These are phyloP conservation scores for Apiotrichum laibachii DNA, from an alignment of 1,284 basidiomycete species.

Conservation along the genomic window DNA sequence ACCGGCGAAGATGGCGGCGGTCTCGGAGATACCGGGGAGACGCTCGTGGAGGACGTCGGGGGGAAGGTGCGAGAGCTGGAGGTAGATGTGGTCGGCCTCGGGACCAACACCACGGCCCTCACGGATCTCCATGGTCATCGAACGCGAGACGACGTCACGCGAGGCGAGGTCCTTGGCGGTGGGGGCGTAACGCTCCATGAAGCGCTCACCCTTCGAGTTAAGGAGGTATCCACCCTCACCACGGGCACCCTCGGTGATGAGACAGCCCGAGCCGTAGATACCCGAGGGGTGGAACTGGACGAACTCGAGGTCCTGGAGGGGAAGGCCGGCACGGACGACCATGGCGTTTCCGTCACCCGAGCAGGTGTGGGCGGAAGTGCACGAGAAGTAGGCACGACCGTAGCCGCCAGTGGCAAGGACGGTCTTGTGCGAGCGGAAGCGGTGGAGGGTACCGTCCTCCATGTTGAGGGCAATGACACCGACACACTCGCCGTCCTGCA, in stretches of 20 bases:
- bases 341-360: constrained; percentile 99
- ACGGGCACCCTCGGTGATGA: constrained; percentile 97
- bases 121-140: constrained; percentile 98
- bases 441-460: constrained; percentile 98
- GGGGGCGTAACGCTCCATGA: constrained; percentile 99
- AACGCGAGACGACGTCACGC: constrained; percentile 98
- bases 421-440: constrained; percentile 98
- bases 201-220: constrained; percentile 98
- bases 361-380: constrained; percentile 98
- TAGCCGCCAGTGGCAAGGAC: constrained; percentile 98
- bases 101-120: constrained; percentile 99
- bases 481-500: constrained; percentile 98
- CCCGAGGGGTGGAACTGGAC: constrained; percentile 99
- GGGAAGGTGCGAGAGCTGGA: constrained; percentile 96
- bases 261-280: constrained; percentile 98
- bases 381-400: constrained; percentile 97
- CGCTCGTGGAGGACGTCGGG: constrained; percentile 95
- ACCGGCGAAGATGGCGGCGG: constrained; percentile 97
- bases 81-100: constrained; percentile 95
- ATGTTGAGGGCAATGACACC: constrained; percentile 99
- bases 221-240: constrained; percentile 99
- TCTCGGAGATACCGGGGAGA: constrained; percentile 99
- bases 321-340: constrained; percentile 94
- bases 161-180: constrained; percentile 99
- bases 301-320: constrained; percentile 96